These are phyloP conservation scores for Aureobasidium musti DNA, from an alignment of 2,329 filamentous ascomycete species.

Conservation along the genomic window DNA sequence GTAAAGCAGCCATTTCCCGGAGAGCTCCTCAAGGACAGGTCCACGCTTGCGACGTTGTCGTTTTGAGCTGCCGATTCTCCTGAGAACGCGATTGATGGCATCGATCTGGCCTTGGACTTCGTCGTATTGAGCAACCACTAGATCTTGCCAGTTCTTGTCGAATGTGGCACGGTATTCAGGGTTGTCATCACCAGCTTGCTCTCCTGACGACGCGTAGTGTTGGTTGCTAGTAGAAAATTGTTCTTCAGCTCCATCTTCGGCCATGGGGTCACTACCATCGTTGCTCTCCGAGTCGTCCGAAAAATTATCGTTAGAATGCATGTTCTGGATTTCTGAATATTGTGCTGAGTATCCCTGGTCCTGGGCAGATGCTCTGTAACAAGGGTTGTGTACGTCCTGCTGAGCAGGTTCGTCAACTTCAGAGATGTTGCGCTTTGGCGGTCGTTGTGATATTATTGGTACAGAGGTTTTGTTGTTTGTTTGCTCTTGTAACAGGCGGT, in stretches of 20 bases:
- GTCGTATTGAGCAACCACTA: not conserved
- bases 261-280: not conserved
- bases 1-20: not conserved
- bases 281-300: not conserved
- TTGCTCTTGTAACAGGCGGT: not conserved
- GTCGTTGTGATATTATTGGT: not conserved
- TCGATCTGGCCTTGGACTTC: not conserved
- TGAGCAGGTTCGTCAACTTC: not conserved
- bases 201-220: too few species aligned
- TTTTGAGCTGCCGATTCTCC: not conserved
- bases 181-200: too few species aligned
- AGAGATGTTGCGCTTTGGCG: not conserved
- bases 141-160: too few species aligned
- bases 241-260: not conserved
- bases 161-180: too few species aligned
- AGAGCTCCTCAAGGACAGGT: not conserved
- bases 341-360: too few species aligned
- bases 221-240: not conserved
- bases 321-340: too few species aligned
- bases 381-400: not conserved
- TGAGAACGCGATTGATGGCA: not conserved
- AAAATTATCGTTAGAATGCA: not conserved
- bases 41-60: not conserved
- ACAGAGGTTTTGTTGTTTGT: not conserved
- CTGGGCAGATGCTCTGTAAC: too few species aligned